These are phyloP conservation scores for Borealophlyctis nickersoniae DNA, from an alignment of 192 early-diverging fungal genomes.

Conservation along the genomic window DNA sequence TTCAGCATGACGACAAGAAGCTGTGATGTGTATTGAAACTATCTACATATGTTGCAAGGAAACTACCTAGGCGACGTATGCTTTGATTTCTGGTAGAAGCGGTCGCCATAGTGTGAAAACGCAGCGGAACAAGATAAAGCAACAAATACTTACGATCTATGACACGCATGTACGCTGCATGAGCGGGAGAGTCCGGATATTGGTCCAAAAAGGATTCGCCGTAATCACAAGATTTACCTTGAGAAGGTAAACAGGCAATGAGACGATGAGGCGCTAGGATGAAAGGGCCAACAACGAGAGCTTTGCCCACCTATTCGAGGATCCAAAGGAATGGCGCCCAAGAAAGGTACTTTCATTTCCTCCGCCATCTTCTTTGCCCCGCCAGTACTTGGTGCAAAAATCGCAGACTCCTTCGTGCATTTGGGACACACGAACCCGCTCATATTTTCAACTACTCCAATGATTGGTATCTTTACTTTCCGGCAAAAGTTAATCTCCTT, in stretches of 20 bases:
- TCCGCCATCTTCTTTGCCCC: conserved; percentile 88
- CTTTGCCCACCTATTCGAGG: conserved; percentile 68
- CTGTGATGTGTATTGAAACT: no score
- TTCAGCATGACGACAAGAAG: no score
- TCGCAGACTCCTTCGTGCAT: conserved; percentile 71
- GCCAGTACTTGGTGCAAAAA: conserved; percentile 80
- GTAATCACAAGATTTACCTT: conserved; percentile 76
- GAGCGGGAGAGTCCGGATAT: conserved; percentile 83
- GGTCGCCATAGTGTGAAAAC: no score
- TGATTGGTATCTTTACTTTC: conserved; percentile 46
- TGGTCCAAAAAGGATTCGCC: conserved; percentile 89
- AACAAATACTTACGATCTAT: conserved; percentile 30
- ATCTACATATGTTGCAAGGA: no score
- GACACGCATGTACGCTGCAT: conserved; percentile 38
- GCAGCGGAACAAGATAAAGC: no score
- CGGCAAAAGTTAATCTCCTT: conserved; percentile 59
- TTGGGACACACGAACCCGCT: conserved; percentile 46
- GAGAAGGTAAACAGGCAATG: not conserved
- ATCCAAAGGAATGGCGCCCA: conserved; percentile 92
- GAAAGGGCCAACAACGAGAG: conserved; percentile 3
- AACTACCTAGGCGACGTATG: no score
- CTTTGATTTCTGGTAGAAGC: no score
- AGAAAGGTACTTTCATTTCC: conserved; percentile 79
- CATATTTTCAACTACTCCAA: conserved; percentile 60
- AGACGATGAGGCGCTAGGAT: not conserved